Base-by-base conservation (phyloP, 768 basidiomycete species). In the Mycena alexandri region DNA sequence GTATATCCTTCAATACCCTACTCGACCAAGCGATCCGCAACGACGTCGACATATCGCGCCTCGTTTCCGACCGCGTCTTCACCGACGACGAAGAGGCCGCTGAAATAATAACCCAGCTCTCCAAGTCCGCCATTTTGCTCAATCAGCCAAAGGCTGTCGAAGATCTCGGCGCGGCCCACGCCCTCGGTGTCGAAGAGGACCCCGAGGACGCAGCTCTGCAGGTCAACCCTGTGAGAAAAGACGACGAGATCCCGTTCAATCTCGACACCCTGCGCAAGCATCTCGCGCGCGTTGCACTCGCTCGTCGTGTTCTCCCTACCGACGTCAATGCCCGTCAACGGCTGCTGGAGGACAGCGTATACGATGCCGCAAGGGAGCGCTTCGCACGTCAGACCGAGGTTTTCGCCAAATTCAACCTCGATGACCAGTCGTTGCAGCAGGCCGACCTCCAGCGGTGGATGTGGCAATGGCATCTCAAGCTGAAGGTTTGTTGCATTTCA, bases 281-380 rank as follows among this genome's bases (percentile, higher is more conserved):
- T 73, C 85, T 96, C 21, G 80, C 86, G 3, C 79, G 88, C 65
- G 84, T 92, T n/a, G 78, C 83, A 9, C 83, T 91, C 59, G 88
- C 90, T 2, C 87, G 90, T 41, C 83, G 85, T 3, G 82, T 92
- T 8, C 83, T 93, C 48, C 83, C 88, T 0, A 86, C 89, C 62
- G 92, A 95, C 70, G 76, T 89, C n/a, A 79, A 86, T 17, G 82
- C 88, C 0, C 92, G 95, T 2, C 95, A 97, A 76, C 89, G 89
- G 68, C 82, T 94, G 9, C 86, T 96, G 5, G 95, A 97, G 77
- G 87, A 91, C 48, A 93, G 93, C 3, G 93, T 92, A 5, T 94
- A 94, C 76, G 93, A 95, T 25, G 89, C 93, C 41, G 94, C 95
- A 0, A 83, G 88, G 3, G 87, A 89, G 71, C 88, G 92, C 12